Conservation (phyloP, 371 early-diverging fungal species). For the Mortierella sp. region DNA sequence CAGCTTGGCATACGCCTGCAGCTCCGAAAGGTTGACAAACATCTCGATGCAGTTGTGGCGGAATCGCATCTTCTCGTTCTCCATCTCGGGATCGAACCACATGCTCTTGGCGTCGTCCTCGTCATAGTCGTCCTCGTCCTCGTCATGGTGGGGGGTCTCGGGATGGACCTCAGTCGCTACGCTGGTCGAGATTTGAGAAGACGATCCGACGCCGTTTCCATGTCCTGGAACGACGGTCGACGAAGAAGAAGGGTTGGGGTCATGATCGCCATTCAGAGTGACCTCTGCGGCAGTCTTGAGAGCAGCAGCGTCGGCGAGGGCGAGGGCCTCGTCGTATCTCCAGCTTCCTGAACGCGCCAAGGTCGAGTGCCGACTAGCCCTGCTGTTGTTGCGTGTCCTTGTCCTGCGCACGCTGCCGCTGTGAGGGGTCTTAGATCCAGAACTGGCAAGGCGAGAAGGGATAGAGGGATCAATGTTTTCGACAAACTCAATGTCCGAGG, state of each 20-base stretch:
- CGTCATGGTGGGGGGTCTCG: constrained; percentile 20
- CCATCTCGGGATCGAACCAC: constrained; percentile 57
- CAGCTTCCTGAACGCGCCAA: constrained; percentile 48
- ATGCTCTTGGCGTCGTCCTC: constrained; percentile 53
- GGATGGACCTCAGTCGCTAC: constrained; percentile 57
- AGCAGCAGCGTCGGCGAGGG: constrained; percentile 46
- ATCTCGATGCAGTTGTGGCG: constrained; percentile 68
- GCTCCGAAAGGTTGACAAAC: constrained; percentile 85
- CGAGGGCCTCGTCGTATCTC: constrained; percentile 54
- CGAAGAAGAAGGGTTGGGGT: constrained; percentile 12
- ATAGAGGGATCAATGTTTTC: constrained; percentile 49
- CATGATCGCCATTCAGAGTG: constrained; percentile 7
- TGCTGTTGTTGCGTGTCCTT: constrained; percentile 49
- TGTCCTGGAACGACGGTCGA: constrained; percentile 18
- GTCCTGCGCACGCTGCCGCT: constrained; percentile 27
- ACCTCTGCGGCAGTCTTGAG: constrained; percentile 23
- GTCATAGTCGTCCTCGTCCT: constrained; percentile 47
- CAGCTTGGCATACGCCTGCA: constrained; percentile 91
- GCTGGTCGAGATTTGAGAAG: constrained; percentile 61
- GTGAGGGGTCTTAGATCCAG: constrained; percentile 12
- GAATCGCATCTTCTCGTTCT: constrained; percentile 43
- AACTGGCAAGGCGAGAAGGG: constrained; percentile 9
- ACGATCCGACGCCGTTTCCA: constrained; percentile 59
- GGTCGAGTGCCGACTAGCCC: constrained; percentile 34
- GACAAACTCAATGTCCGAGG: constrained; percentile 59